phyloP scores from a whole-genome alignment of 257 asterid species.

The Solanum lignicaule region DNA sequence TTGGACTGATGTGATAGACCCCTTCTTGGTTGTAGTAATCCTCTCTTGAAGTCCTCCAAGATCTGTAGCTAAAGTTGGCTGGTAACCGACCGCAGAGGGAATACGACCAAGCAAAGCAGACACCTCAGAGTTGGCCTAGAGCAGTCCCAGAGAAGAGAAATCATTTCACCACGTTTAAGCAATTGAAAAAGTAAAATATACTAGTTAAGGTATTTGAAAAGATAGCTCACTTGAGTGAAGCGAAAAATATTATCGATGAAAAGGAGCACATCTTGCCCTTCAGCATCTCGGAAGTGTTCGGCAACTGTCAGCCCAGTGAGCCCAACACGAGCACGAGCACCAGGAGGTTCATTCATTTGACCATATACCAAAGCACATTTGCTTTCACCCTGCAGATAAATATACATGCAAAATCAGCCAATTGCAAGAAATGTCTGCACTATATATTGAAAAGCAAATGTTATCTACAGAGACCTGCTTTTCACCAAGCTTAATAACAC shows the following conservation, averaged over 20 bases:
- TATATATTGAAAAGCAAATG: background rate
- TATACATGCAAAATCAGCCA: background rate
- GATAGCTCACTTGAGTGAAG: constrained; percentile 9
- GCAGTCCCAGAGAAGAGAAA: background rate
- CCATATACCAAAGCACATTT: constrained; percentile 19
- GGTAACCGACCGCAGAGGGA: constrained; percentile 98
- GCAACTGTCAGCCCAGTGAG: constrained; percentile 15
- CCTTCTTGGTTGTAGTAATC: constrained; percentile 76
- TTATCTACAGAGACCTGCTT: constrained; percentile 24
- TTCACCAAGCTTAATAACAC: constrained; percentile 67
- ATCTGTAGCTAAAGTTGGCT: constrained; percentile 96
- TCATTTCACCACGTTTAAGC: background rate
- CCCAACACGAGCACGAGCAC: constrained; percentile 15
- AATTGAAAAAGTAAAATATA: background rate
- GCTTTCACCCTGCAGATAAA: constrained; percentile 1
- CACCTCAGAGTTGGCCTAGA: constrained; percentile 95
- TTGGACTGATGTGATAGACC: constrained; percentile 18
- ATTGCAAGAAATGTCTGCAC: background rate
- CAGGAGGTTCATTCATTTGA: constrained; percentile 21
- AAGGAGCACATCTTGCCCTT: constrained; percentile 18
- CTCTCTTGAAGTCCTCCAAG: constrained; percentile 99
- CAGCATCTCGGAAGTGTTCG: constrained; percentile 21
- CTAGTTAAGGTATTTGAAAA: background rate
- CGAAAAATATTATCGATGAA: constrained; percentile 17
- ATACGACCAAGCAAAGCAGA: constrained; percentile 99